phyloP scores from a whole-genome alignment of 345 rosid genomes.

The Citrus glauca region DNA sequence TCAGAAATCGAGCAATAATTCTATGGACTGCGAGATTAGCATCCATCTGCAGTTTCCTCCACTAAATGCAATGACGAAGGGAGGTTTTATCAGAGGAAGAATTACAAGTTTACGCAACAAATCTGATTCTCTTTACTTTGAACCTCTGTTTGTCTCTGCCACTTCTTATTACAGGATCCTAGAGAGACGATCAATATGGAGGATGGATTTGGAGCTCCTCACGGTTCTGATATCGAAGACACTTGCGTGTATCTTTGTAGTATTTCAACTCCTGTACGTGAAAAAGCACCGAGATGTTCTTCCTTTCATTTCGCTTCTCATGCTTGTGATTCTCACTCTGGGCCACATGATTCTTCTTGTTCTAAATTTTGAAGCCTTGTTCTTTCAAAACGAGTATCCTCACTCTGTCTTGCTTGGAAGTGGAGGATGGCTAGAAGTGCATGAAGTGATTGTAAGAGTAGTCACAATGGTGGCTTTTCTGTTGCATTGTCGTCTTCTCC shows the following conservation, averaged over 20 bases:
- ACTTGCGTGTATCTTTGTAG: constrained; percentile 36
- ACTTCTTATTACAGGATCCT: constrained; percentile 10
- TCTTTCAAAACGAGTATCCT: constrained; percentile 3
- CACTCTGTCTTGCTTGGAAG: constrained; percentile 17
- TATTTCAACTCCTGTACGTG: constrained; percentile 36
- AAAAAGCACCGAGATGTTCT: constrained; percentile 34
- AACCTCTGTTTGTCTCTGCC: constrained; percentile 17
- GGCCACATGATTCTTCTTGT: constrained; percentile 40
- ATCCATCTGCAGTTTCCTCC: constrained; percentile 40
- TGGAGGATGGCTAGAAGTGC: constrained; percentile 37
- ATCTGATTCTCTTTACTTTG: constrained; percentile 35
- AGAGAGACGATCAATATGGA: constrained; percentile 28
- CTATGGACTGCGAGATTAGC: constrained; percentile 40
- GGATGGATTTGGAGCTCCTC: constrained; percentile 48
- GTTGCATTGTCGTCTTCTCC: constrained; percentile 43
- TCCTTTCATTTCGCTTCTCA: constrained; percentile 41
- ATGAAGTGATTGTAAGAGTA: constrained; percentile 41
- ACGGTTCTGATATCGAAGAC: constrained; percentile 43
- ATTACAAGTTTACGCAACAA: constrained; percentile 34
- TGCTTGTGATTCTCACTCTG: constrained; percentile 43
- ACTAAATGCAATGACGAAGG: constrained; percentile 17
- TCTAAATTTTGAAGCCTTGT: constrained; percentile 40
- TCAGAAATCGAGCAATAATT: neutral
- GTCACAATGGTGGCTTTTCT: constrained; percentile 45
- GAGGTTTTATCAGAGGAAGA: constrained; percentile 30